Base-by-base conservation (phyloP, 2,329 filamentous ascomycete species). In the Trichoderma citrinoviride region DNA sequence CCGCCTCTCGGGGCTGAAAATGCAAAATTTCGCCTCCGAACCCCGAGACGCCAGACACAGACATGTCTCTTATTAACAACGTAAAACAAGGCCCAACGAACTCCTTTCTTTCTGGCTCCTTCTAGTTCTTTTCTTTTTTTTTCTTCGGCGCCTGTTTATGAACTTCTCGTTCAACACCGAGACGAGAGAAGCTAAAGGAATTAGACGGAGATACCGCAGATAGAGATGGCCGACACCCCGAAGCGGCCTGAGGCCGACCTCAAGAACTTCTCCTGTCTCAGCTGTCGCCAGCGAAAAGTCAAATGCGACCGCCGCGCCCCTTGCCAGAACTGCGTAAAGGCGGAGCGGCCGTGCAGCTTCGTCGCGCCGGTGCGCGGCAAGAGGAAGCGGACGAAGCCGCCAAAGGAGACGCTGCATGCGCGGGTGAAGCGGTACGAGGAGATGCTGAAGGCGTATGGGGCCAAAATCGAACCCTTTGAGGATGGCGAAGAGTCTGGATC, bases 181-280 rank as follows among this genome's bases (percentile, higher is more conserved):
- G 27, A 40, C 55, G 55, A 47, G 27, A 40, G 15, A 27, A 37
- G 33, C 33, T 37, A 47, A 29, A 27, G 15, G 19, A 58, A 50
- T 19, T 7, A 7, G 19, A 49, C 15, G 43, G 29, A 44, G 19
- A 50, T 40, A 46, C 25, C 46, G 27, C 46, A 40, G 3, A 7
- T n/a, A 7, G 21, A n/a, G 12, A 25, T 37, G 44, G 5, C 33
- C 21, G 57, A 61, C 15, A 23, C 33, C 21, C 47, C 47, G n/a
- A 47, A 37, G 19, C 17, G 25, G 23, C 25, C 47, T 19, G 25
- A 19, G 23, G 17, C 14, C 17, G 46, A 52, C 21, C 17, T 49
- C 19, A 61, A 61, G 12, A n/a, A 33, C n/a, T 61, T 52, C 57
- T 52, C 57, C 7, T 61, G 57, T 41, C 29, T 61, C 21, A 61